Base-by-base conservation (phyloP, 2,329 filamentous ascomycete genomes). In the Xylaria sp. region DNA sequence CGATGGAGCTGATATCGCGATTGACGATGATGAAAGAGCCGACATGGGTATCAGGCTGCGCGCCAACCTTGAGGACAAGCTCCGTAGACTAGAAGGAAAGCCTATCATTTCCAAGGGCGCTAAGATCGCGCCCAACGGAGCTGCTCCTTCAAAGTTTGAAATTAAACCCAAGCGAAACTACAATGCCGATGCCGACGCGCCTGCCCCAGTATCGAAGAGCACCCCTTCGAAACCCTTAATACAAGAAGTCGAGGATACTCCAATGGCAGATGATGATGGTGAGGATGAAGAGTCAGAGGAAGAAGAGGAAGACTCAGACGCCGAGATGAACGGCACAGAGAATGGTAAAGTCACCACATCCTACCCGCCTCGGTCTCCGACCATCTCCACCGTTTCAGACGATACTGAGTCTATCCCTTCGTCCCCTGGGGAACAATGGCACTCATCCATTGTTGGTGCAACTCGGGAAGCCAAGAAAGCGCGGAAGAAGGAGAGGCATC, bases 131-230 rank as follows among this genome's bases (percentile, higher is more conserved):
- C 93, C 93, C 64, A 91, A 92, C 75, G 92, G 92, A 70, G 82
- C 84, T 51, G 83, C 87, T 37, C 88, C 90, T 66, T 89, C 90
- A 76, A 97, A 97, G 83, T 97, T 93, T 87, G 92, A 94, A 72
- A 87, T 99, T 78, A 97, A 97, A 84, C 94, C 98, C 81, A 92
- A 92, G 12, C 89, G 93, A 79, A 96, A 95, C 82, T 99, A 99
- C 87, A 98, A 98, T 81, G 87, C 89, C 58, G 94, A 98, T 79
- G 96, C 94, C 63, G 96, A 99, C 81, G 95, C 94, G 72, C 84
- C 98, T 60, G 86, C 85, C 15, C 83, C 83, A 34, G 78, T 80
- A 50, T 75, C 81, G 32, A 78, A 79, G 57, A 79, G 79, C 70
- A 78, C 76, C 25, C 72, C 76, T 12, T 79, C 78, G 65, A 82